These are phyloP conservation scores for Thamnidium elegans DNA, from an alignment of 192 early-diverging fungal species.

Conservation along the genomic window DNA sequence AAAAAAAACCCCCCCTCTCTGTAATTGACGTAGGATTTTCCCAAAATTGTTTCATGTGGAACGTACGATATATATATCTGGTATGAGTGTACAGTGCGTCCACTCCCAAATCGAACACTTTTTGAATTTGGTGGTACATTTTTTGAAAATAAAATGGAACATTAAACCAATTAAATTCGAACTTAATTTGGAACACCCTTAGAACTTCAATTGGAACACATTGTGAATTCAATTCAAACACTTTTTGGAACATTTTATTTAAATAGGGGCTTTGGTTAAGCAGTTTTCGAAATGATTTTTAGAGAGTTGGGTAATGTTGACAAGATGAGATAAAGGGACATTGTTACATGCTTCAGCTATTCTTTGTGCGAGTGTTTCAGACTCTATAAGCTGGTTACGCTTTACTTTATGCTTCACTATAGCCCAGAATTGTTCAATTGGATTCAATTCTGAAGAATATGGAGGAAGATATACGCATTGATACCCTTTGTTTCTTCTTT, in stretches of 20 bases:
- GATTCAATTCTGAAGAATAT: no score
- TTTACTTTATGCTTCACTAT: neutral
- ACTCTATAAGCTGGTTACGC: neutral
- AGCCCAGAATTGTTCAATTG: no score
- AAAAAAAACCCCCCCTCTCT: no score
- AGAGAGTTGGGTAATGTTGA: neutral
- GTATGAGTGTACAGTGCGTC: no score
- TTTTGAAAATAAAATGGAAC: no score
- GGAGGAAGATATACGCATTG: no score
- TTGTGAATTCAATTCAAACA: neutral
- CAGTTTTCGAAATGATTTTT: constrained; percentile 4
- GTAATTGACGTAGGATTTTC: neutral
- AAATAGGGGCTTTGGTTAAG: neutral
- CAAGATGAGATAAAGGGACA: neutral
- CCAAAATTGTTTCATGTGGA: constrained; percentile 18
- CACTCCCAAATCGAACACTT: neutral
- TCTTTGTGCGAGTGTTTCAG: constrained; percentile 7
- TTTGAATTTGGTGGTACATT: neutral
- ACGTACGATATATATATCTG: neutral
- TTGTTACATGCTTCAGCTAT: neutral
- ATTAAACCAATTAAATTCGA: no score
- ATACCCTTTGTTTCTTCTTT: no score
- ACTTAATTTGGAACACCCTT: no score
- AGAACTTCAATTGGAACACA: neutral
- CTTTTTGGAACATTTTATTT: neutral